phyloP scores from a whole-genome alignment of 169 alveolate genomes.

The Eimeria necatrix region DNA sequence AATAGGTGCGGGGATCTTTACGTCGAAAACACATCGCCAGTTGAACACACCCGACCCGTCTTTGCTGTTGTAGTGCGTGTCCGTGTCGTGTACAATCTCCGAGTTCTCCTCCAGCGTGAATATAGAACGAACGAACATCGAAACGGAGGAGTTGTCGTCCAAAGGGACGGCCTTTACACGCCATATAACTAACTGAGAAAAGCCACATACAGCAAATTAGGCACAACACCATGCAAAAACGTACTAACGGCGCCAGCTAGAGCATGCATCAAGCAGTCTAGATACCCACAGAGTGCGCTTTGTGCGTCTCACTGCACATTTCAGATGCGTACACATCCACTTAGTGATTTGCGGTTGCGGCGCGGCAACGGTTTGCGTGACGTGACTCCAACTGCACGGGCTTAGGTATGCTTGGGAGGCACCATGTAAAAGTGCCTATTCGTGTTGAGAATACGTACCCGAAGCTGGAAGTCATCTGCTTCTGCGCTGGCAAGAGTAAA shows the following conservation, averaged over 20 bases:
- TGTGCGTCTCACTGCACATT: too few species aligned
- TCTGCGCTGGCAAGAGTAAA: conserved; percentile 88
- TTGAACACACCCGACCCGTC: conserved; percentile 94
- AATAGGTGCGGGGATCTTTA: conserved; percentile 92
- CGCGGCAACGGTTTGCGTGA: too few species aligned
- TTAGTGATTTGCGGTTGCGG: too few species aligned
- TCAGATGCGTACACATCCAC: too few species aligned
- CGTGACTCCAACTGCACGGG: too few species aligned
- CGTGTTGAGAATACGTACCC: conserved; percentile 78
- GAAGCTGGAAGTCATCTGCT: conserved; percentile 91
- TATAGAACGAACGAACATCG: conserved; percentile 92
- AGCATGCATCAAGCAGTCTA: too few species aligned
- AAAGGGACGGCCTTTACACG: conserved; percentile 90
- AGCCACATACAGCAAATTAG: neutral
- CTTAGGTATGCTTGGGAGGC: too few species aligned
- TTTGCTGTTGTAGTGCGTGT: conserved; percentile 93
- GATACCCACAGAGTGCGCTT: too few species aligned
- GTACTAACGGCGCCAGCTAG: neutral
- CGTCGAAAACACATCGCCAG: conserved; percentile 93
- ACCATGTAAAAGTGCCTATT: too few species aligned
- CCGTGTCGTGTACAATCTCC: conserved; percentile 87
- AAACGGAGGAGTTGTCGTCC: conserved; percentile 90
- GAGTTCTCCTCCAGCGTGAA: conserved; percentile 89
- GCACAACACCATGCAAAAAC: neutral
- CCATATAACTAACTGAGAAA: conserved; percentile 91